Percentiles rank a stretch among this genome's conserved stretches.
These are phyloP conservation scores for Viola pubescens DNA, from an alignment of 441 rosid genomes.

Conservation along the genomic window DNA sequence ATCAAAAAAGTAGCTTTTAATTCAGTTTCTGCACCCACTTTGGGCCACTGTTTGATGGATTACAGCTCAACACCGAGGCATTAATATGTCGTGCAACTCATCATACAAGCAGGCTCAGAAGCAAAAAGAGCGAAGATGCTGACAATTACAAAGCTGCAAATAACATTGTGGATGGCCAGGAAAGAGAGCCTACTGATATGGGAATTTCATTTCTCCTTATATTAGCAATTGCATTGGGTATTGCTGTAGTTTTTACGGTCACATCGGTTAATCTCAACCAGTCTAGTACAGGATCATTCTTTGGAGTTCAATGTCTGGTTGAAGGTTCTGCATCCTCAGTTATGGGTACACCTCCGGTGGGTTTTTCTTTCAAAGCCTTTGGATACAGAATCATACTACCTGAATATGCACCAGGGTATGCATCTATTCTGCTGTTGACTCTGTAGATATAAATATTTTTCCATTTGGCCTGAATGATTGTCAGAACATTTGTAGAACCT, in stretches of 20 bases:
- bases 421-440: constrained; percentile 1
- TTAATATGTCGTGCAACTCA: constrained; percentile 1
- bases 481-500: background rate
- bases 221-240: constrained; percentile 43
- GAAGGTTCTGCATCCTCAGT: constrained; percentile 43
- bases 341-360: constrained; percentile 30
- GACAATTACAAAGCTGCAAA: constrained; percentile 25
- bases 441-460: background rate
- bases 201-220: constrained; percentile 44
- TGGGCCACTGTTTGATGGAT: background rate
- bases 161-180: constrained; percentile 20
- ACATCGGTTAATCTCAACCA: constrained; percentile 32
- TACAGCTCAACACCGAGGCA: background rate
- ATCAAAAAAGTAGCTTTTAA: background rate
- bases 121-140: constrained; percentile 19
- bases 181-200: constrained; percentile 6
- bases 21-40: background rate
- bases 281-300: constrained; percentile 34
- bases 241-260: constrained; percentile 44
- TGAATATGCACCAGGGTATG: constrained; percentile 67
- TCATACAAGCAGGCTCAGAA: constrained; percentile 27
- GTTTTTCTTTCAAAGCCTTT: constrained; percentile 65
- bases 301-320: constrained; percentile 44
- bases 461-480: background rate
- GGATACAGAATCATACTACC: constrained; percentile 66